A percentile compares a stretch with the other conserved stretches of the same genome.
phyloP scores from a whole-genome alignment of 2,329 filamentous ascomycete genomes.

The Arachnopeziza araneosa region DNA sequence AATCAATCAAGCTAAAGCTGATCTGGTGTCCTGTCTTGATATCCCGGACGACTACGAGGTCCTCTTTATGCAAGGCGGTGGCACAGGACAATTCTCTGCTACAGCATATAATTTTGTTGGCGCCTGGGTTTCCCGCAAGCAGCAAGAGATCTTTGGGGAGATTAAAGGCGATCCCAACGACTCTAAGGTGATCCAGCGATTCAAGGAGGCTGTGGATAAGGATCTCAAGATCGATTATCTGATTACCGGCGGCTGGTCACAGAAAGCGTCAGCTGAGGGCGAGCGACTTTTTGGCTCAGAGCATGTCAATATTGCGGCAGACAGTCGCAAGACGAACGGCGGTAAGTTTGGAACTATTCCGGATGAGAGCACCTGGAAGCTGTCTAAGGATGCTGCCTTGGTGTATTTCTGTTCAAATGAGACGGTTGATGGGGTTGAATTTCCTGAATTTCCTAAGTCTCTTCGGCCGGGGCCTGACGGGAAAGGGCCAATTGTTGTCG shows the following conservation, averaged over 20 bases:
- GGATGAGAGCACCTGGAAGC: conserved; percentile 67
- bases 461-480: conserved; percentile 55
- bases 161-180: conserved; percentile 46
- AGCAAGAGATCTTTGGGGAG: conserved; percentile 52
- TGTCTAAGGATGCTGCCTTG: conserved; percentile 63
- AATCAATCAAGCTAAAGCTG: conserved; percentile 70
- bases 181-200: conserved; percentile 50
- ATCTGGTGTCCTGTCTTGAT: conserved; percentile 68
- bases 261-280: conserved; percentile 84
- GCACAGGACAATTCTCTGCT: conserved; percentile 79
- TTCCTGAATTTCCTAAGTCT: conserved; percentile 63
- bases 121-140: conserved; percentile 71
- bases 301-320: conserved; percentile 73
- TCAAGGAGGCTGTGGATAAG: conserved; percentile 57
- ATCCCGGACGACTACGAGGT: conserved; percentile 85
- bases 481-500: conserved; percentile 62
- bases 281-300: conserved; percentile 69
- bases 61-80: conserved; percentile 82
- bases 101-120: conserved; percentile 78
- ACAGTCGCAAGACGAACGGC: conserved; percentile 58
- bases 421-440: conserved; percentile 91
- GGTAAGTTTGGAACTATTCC: conserved; percentile 87
- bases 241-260: conserved; percentile 82
- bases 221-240: conserved; percentile 84
- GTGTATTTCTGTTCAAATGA: conserved; percentile 90